Evolutionary conservation across 192 early-diverging fungal genomes (phyloP), one percentile per base, ranked within the genome.

Genomic region (Thoreauomyces humboldtii): DNA sequence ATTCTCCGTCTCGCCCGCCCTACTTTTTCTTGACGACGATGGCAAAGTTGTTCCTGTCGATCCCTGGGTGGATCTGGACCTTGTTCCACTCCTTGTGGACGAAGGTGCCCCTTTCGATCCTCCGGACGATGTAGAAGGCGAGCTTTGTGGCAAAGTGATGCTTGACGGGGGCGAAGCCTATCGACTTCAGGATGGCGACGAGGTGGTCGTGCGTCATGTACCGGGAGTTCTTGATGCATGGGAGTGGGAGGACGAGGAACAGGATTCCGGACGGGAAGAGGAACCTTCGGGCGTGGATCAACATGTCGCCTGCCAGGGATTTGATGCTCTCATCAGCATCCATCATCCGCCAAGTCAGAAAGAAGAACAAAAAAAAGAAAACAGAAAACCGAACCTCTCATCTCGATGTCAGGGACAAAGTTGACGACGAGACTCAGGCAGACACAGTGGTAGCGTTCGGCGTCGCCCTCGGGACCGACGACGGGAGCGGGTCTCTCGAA

Each of bases 361-460:
- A 41, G 38, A 47, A 7, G 11, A 19, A 31, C n/a, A 33, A n/a
- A n/a, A n/a, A n/a, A n/a, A n/a, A n/a, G n/a, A n/a, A n/a, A n/a
- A n/a, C n/a, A n/a, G n/a, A n/a, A n/a, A n/a, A n/a, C n/a, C n/a
- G n/a, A n/a, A n/a, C n/a, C n/a, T 68, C 93, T 75, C 38, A 78
- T 74, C 7, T 55, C 70, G 2, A 86, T 79, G 75, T 92, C 89
- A 3, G 86, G 86, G 0, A 92, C 88, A 83, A 96, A 96, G 70
- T 96, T 96, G 44, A 96, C 85, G 0, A 96, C 93, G 0, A 96
- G 67, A 14, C 84, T 88, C 17, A 96, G 76, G 57, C 89, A 91
- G 0, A 96, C 73, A 25, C 91, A 81, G 53, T 96, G 78, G 70
- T 90, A 96, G 21, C 71, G 60, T 0, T 87, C 75, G 0, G 71